Evolutionary conservation across 2,329 filamentous ascomycete species (phyloP).

Genomic region (Claviceps arundinis): DNA sequence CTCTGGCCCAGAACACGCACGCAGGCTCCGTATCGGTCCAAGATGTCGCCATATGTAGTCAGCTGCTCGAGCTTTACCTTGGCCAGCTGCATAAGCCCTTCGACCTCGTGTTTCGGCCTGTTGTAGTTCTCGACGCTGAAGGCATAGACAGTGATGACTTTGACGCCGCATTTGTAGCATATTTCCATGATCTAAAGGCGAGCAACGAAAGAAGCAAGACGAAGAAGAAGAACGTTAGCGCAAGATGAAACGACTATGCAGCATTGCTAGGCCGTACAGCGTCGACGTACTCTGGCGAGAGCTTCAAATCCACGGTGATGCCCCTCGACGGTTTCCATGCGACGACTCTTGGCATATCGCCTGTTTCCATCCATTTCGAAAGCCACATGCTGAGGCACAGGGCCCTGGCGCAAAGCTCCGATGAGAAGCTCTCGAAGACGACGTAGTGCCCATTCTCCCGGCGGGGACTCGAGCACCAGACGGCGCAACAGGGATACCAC

Average conservation of each 20-base stretch:
- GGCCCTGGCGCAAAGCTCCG: constrained; percentile 76
- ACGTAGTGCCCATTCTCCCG: constrained; percentile 76
- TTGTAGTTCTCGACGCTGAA: constrained; percentile 99
- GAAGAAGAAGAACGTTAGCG: background rate
- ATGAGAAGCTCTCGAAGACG: constrained; percentile 75
- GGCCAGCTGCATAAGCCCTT: constrained; percentile 93
- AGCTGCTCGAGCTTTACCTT: constrained; percentile 90
- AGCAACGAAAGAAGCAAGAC: background rate
- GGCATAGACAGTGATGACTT: constrained; percentile 93
- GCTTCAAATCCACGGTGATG: constrained; percentile 95
- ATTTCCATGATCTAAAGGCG: constrained; percentile 69
- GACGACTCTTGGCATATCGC: constrained; percentile 76
- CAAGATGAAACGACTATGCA: background rate
- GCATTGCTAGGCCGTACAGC: background rate
- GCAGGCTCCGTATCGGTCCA: constrained; percentile 83
- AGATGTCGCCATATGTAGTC: constrained; percentile 79
- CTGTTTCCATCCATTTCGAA: constrained; percentile 99
- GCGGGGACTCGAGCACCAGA: constrained; percentile 79
- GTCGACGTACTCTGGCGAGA: constrained; percentile 59
- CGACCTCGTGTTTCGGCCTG: constrained; percentile 88
- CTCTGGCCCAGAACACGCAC: constrained; percentile 77
- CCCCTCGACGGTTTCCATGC: constrained; percentile 93
- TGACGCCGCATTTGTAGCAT: constrained; percentile 94
- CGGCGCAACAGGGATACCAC: constrained; percentile 36
- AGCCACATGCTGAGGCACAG: constrained; percentile 89